Evolutionary conservation across 805 yeast genomes (phyloP), one percentile per base, ranked within the genome.

Genomic region (Yamadazyma tumulicola): DNA sequence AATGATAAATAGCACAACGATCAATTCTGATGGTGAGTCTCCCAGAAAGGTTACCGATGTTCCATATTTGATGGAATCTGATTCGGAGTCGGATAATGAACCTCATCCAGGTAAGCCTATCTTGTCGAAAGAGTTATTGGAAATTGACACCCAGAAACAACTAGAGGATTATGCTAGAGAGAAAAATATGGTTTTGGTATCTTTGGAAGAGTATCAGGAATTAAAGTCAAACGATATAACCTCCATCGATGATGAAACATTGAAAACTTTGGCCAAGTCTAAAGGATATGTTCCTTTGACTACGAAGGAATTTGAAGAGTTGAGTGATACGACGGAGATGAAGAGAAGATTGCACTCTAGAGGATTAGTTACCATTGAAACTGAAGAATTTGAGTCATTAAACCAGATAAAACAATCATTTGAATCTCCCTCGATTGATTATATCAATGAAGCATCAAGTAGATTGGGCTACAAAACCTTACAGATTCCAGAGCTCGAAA

Each of bases 311-410:
- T 54, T 61, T 34, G 49, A 50, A 9, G 45, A 41, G 2, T 52
- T 64, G 18, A 14, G 50, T 18, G 53, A 52, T 37, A 71, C 64
- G 38, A 45, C 52, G 12, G 62, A 57, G 31, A 64, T 67, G 71
- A 48, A 47, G 33, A 47, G 46, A 21, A 55, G 45, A 31, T 47
- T 67, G 21, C 43, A 43, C 22, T 37, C 52, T 4, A 52, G 45
- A 30, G 69, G 71, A 1, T 47, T 67, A 21, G 58, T 60, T 2
- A 53, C 65, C 2, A 35, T 66, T 8, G 60, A 68, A 3, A 24
- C 29, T 3, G 43, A 38, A 3, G 52, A 49, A 39, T 10, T 45
- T 11, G 37, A 49, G 10, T 36, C 45, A 7, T 46, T 59, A 31
- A 28, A 34, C 15, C 13, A 19, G 3, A 39, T 35, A 1, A 34